Evolutionary conservation across 805 yeast species (phyloP), one percentile per base, ranked within the genome.

Genomic region (Suhomyces xylopsoci): DNA sequence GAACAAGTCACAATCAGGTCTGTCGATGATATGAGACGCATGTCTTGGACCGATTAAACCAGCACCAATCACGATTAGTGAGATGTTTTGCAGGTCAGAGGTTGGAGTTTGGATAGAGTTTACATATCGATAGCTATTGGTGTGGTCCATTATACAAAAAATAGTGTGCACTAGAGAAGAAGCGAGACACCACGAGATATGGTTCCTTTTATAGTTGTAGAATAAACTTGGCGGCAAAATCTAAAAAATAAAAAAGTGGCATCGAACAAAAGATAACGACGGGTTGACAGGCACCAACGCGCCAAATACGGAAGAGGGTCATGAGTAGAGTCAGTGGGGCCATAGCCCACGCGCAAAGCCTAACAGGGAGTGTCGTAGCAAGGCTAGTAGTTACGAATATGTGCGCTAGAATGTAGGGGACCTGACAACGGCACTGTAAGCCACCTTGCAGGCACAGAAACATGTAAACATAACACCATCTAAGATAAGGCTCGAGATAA

Each of bases 1-100:
- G 56, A 71, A 63, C 10, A 73, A 54, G 10, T 57, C 60, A 32
- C 70, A 61, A 32, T 64, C 65, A 2, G 61, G 52, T 40, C 69
- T 56, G 20, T 59, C 56, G 8, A 50, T 42, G 8, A 73, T 58
- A 52, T 73, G 78, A 26, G 63, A 61, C 10, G 76, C 75, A 55
- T 73, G 78, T 46, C 78, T 62, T 5, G 78, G 77, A 8, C 78
- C 78, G 19, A 73, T 72, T 24, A 73, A 57, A 5, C 78, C 77
- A 7, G 74, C 76, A 0, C 78, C 77, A 25, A 70, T 63, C 12
- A 69, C 66, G 17, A 70, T 59, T 40, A 69, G 56, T n/a, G 62
- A 58, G 30, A 64, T 45, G 43, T 51, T 53, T 45, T 30, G 36
- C 26, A 32, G 44, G 20, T 9, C 40, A 45, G 42, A 38, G 24